Evolutionary conservation across 2,329 filamentous ascomycete genomes (phyloP).

Genomic region (Penicillium italicum): DNA sequence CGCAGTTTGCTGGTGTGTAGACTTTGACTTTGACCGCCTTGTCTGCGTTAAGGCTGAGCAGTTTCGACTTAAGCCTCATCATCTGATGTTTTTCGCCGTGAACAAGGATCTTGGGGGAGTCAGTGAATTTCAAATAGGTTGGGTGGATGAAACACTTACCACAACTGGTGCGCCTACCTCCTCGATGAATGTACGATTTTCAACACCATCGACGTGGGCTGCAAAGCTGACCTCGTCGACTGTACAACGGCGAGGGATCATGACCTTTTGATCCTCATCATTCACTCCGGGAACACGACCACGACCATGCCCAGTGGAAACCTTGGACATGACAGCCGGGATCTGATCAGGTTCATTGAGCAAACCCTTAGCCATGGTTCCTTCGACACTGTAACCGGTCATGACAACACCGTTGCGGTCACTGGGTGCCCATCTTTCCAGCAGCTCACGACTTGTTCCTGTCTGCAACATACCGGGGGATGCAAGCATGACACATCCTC

Average conservation of each 20-base stretch:
- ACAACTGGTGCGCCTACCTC: constrained; percentile 89
- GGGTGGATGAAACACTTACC: constrained; percentile 54
- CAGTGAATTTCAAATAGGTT: background rate
- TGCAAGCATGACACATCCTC: constrained; percentile 93
- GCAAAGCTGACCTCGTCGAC: constrained; percentile 95
- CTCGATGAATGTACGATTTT: constrained; percentile 96
- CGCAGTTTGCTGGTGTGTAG: constrained; percentile 89
- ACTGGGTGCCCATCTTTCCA: constrained; percentile 94
- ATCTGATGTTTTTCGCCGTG: constrained; percentile 98
- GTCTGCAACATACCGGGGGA: constrained; percentile 98
- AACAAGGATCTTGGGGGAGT: constrained; percentile 69
- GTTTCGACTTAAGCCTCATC: constrained; percentile 92
- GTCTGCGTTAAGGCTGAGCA: constrained; percentile 83
- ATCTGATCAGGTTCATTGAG: constrained; percentile 94
- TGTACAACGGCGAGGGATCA: constrained; percentile 88
- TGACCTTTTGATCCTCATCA: constrained; percentile 74
- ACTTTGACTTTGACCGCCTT: constrained; percentile 83
- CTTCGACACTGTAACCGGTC: constrained; percentile 96
- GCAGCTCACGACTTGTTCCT: constrained; percentile 83
- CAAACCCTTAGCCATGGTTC: constrained; percentile 95
- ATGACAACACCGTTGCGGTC: constrained; percentile 98
- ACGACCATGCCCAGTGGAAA: constrained; percentile 50
- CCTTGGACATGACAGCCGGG: constrained; percentile 82
- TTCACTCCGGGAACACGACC: constrained; percentile 60
- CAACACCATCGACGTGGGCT: constrained; percentile 90